These are phyloP conservation scores for Colletotrichum horii DNA, from an alignment of 2,329 filamentous ascomycete genomes.

Conservation along the genomic window DNA sequence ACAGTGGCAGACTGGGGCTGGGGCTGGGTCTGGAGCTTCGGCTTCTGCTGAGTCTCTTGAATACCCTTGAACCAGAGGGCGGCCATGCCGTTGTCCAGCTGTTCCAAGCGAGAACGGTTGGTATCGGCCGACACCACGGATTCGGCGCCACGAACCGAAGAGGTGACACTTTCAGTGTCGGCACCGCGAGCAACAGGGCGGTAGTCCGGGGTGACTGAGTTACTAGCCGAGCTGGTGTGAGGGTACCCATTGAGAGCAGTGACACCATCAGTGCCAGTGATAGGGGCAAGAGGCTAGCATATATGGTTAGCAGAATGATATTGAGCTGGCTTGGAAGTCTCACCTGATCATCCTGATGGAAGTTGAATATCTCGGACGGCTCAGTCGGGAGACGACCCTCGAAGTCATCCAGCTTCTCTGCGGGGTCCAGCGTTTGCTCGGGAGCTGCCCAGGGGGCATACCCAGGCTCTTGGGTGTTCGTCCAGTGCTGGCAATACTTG, in stretches of 20 bases:
- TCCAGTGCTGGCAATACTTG: conserved; percentile 39
- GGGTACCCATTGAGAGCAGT: neutral
- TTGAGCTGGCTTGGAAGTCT: neutral
- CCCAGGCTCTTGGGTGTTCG: conserved; percentile 37
- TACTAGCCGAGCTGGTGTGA: neutral
- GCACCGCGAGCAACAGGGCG: neutral
- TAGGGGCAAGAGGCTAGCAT: conserved; percentile 6
- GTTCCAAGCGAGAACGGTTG: neutral
- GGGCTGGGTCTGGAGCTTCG: neutral
- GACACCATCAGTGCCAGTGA: conserved; percentile 2
- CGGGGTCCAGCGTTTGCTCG: neutral
- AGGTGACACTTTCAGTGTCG: neutral
- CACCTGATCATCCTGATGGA: neutral
- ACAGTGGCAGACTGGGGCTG: neutral
- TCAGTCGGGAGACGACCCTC: neutral
- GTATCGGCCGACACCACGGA: neutral
- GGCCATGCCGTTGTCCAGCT: neutral
- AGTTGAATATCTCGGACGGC: conserved; percentile 8
- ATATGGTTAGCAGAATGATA: neutral
- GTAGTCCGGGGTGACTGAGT: neutral
- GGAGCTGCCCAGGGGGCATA: conserved; percentile 16
- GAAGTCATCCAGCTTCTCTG: neutral
- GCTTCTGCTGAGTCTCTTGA: neutral
- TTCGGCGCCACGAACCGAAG: neutral
- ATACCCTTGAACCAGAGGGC: neutral